Conservation (phyloP, 2,329 filamentous ascomycete genomes). For the Phoma herbarum region DNA sequence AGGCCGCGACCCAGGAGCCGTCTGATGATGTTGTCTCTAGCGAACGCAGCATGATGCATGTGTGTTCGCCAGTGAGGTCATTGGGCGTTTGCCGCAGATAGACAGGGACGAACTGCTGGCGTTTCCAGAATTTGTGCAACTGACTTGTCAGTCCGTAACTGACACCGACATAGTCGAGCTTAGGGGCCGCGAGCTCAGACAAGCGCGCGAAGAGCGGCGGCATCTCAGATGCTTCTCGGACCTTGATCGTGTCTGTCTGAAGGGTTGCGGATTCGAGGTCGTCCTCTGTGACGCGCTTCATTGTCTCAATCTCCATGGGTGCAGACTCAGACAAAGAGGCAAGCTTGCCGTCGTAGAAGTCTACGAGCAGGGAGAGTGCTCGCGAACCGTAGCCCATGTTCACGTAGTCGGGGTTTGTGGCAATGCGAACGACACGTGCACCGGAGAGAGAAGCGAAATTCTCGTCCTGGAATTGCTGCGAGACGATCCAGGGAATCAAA, state of each 20-base stretch:
- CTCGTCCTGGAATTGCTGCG: conserved; percentile 97
- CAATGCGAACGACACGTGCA: conserved; percentile 90
- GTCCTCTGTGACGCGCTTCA: conserved; percentile 81
- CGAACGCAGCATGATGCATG: conserved; percentile 94
- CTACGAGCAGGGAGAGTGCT: conserved; percentile 83
- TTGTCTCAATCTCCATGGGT: conserved; percentile 63
- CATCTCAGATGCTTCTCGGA: conserved; percentile 90
- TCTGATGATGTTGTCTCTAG: conserved; percentile 63
- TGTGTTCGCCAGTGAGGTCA: conserved; percentile 95
- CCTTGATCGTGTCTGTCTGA: conserved; percentile 85
- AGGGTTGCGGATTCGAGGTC: conserved; percentile 80
- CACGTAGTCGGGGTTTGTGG: conserved; percentile 92
- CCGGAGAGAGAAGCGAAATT: conserved; percentile 95
- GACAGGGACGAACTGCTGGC: conserved; percentile 82
- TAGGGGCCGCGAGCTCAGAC: conserved; percentile 79
- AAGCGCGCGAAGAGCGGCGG: conserved; percentile 92
- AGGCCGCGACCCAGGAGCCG: conserved; percentile 90
- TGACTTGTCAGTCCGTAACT: conserved; percentile 89
- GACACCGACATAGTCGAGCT: conserved; percentile 92
- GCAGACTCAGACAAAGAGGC: conserved; percentile 80
- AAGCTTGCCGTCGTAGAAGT: conserved; percentile 97
- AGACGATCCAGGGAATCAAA: conserved; percentile 96
- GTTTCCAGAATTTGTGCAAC: conserved; percentile 98
- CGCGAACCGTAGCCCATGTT: conserved; percentile 93
- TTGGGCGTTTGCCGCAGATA: conserved; percentile 96